Percentiles rank a stretch among this genome's conserved stretches.
Conservation (phyloP, 208 protist genomes). For the Trypanosoma rangeli region DNA sequence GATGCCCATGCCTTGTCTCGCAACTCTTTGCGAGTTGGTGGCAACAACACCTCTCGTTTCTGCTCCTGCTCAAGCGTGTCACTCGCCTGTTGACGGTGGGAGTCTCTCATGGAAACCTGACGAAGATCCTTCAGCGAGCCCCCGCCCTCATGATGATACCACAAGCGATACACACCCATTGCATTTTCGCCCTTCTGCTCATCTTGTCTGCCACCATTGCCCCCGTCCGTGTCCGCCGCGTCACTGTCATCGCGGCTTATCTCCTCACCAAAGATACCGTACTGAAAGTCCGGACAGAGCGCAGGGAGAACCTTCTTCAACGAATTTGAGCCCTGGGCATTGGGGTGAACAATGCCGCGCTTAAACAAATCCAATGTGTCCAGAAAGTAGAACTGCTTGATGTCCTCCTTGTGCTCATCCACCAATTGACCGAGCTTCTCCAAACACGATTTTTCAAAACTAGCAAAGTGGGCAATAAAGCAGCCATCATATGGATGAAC, state of each 20-base stretch:
- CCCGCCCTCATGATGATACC: slow-evolving; percentile 87
- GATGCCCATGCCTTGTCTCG: slow-evolving; percentile 71
- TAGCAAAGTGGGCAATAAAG: slow-evolving; percentile 87
- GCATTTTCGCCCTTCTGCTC: slow-evolving; percentile 88
- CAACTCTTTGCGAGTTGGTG: slow-evolving; percentile 39
- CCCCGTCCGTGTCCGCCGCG: slow-evolving; percentile 6
- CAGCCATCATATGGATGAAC: slow-evolving; percentile 78
- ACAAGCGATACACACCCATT: slow-evolving; percentile 88
- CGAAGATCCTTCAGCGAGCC: slow-evolving; percentile 74
- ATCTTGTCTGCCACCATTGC: slow-evolving; percentile 25
- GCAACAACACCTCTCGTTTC: background rate
- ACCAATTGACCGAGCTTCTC: slow-evolving; percentile 81
- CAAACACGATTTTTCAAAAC: slow-evolving; percentile 88
- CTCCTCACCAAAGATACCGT: slow-evolving; percentile 82
- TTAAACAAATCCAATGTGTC: slow-evolving; percentile 88
- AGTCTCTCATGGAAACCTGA: slow-evolving; percentile 23
- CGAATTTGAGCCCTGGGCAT: slow-evolving; percentile 84
- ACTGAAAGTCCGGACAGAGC: slow-evolving; percentile 84
- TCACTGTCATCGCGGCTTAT: slow-evolving; percentile 1
- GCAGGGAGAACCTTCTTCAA: slow-evolving; percentile 91
- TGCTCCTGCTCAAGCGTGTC: slow-evolving; percentile 14
- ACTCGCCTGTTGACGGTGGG: slow-evolving; percentile 3
- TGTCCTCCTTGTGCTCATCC: slow-evolving; percentile 74
- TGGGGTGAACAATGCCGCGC: slow-evolving; percentile 75
- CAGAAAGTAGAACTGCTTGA: slow-evolving; percentile 83